phyloP scores from a whole-genome alignment of 2,329 filamentous ascomycete genomes.

The Clonostachys chloroleuca region DNA sequence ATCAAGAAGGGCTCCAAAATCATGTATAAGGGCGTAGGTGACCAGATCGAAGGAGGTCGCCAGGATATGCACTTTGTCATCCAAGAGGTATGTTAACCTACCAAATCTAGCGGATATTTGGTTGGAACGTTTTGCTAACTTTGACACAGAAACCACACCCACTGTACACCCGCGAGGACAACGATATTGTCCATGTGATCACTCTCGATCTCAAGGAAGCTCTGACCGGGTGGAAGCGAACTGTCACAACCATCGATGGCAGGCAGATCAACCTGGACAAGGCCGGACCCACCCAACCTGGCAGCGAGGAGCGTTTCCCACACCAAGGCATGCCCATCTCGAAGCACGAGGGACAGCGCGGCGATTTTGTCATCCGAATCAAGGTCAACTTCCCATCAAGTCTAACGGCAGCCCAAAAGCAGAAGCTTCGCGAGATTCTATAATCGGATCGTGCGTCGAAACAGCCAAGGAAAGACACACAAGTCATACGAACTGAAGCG shows the following conservation, averaged over 20 bases:
- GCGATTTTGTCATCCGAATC: conserved; percentile 84
- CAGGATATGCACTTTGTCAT: conserved; percentile 96
- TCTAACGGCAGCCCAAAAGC: conserved; percentile 75
- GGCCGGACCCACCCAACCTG: conserved; percentile 79
- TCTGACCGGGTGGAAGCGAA: conserved; percentile 87
- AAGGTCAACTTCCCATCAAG: conserved; percentile 88
- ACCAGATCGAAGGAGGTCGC: conserved; percentile 92
- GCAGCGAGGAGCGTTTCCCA: conserved; percentile 76
- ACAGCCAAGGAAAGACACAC: too few relatives aligned
- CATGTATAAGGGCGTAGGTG: conserved; percentile 95
- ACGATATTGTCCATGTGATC: conserved; percentile 76
- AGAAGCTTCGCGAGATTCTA: conserved; percentile 74
- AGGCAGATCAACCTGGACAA: conserved; percentile 79
- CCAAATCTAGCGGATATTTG: background rate
- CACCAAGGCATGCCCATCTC: conserved; percentile 90
- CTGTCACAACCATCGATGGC: conserved; percentile 90
- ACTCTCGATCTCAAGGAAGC: conserved; percentile 90
- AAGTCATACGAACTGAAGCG: too few relatives aligned
- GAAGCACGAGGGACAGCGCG: conserved; percentile 80
- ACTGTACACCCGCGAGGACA: conserved; percentile 79
- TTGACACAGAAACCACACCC: conserved; percentile 73
- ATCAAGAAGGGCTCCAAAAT: conserved; percentile 97
- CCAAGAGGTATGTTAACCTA: conserved; percentile 67
- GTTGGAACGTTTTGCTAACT: conserved; percentile 27
- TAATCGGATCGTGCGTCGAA: conserved; percentile 19